Base-by-base conservation (phyloP, 768 basidiomycete species). In the Phlebiopsis gigantea region DNA sequence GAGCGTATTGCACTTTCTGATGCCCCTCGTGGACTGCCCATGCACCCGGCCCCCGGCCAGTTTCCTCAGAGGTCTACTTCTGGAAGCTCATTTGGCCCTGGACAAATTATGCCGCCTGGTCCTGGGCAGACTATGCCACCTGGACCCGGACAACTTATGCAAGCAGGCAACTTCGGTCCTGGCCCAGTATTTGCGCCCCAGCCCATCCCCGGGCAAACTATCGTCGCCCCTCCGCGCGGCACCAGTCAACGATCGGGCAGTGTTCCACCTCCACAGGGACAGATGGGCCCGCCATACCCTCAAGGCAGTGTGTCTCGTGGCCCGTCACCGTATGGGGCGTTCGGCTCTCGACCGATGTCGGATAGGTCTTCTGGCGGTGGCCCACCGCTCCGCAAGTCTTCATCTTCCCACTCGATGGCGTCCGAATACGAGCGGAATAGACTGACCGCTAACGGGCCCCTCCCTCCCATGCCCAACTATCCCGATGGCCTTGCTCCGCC, bases 321-420 rank as follows among this genome's bases (percentile, higher is more conserved):
- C 44, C 28, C 49, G 25, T 59, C 53, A 19, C 58, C 58, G 21
- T 49, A 49, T 15, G 28, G 53, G 12, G 46, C 52, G 12, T 41
- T 29, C n/a, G 21, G 64, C 8, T 60, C 62, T 1, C 63, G 65
- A 6, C 58, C 66, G 1, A 61, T 64, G 6, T 68, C 68, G 8
- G 66, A 65, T 24, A 62, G 67, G 1, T 57, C 68, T 0, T 62
- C 65, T 45, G 65, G 69, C 34, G 34, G 34, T 17, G 34, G 7
- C 12, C 34, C 31, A n/a, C 67, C 65, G 14, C 59, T 79, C 26
- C 75, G 72, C 29, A 86, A 85, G 66, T 79, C 79, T 9, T 69
- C 77, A 21, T 88, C 88, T 12, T 71, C 79, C 22, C 79, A 79
- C 21, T 87, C 84, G 14, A 74, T 90, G 26, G 74, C 75, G 64